phyloP scores from a whole-genome alignment of 306 rosid genomes.

The Gleditsia sinensis region DNA sequence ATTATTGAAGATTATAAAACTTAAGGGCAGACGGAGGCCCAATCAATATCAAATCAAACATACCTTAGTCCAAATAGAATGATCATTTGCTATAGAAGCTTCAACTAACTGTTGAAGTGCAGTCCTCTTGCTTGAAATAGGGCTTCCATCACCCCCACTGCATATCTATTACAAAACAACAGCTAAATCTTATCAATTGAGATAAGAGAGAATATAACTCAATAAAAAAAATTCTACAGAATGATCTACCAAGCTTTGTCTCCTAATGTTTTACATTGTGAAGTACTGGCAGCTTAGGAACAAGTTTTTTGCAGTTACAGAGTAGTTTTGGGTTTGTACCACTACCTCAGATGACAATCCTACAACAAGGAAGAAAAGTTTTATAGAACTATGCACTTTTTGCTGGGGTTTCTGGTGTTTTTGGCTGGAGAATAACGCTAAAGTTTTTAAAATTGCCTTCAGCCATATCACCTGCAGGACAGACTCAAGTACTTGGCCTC shows the following conservation, averaged over 20 bases:
- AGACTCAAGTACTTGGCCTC: constrained; percentile 2
- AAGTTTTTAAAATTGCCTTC: background rate
- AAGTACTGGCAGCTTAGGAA: background rate
- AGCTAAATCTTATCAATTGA: constrained; percentile 16
- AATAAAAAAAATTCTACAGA: constrained; percentile 24
- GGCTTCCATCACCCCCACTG: constrained; percentile 70
- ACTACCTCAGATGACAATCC: background rate
- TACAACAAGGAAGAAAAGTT: constrained; percentile 14
- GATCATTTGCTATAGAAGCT: constrained; percentile 74
- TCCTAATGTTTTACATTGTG: background rate
- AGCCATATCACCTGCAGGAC: background rate
- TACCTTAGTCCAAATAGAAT: constrained; percentile 91
- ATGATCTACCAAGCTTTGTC: constrained; percentile 1
- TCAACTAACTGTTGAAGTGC: constrained; percentile 91
- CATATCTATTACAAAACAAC: constrained; percentile 54
- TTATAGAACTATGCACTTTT: background rate
- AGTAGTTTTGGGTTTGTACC: background rate
- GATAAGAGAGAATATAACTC: constrained; percentile 3
- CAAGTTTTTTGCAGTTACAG: background rate
- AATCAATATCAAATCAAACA: constrained; percentile 32
- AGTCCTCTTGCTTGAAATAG: constrained; percentile 63
- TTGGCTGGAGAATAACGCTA: constrained; percentile 18
- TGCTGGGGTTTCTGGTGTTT: background rate
- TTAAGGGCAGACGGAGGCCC: background rate
- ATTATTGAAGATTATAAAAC: constrained; percentile 19